These are phyloP conservation scores for Plantago major DNA, from an alignment of 257 asterid species.

Conservation along the genomic window DNA sequence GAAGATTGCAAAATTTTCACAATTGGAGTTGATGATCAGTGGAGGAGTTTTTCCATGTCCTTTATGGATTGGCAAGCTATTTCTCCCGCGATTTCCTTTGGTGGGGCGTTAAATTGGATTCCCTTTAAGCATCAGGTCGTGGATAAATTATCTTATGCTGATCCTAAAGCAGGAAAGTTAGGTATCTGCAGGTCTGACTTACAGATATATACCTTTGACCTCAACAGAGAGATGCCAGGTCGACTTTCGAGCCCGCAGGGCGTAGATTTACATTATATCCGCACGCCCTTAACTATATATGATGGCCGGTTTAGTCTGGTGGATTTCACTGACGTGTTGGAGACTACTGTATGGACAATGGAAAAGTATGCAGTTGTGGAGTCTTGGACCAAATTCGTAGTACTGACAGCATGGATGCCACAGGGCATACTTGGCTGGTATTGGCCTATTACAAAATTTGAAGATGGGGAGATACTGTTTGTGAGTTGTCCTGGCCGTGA, in stretches of 20 bases:
- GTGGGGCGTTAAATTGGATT: constrained; percentile 18
- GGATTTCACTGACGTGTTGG: background rate
- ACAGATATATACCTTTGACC: constrained; percentile 12
- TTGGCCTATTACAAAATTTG: background rate
- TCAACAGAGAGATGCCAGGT: constrained; percentile 3
- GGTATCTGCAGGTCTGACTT: too few species aligned
- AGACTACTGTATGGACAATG: background rate
- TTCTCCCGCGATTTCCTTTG: background rate
- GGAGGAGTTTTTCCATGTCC: constrained; percentile 8
- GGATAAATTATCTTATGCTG: too few species aligned
- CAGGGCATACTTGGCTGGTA: too few species aligned
- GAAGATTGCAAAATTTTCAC: constrained; percentile 6
- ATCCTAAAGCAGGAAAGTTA: background rate
- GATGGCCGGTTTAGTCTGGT: constrained; percentile 6
- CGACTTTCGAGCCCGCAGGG: background rate
- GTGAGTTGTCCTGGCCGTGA: background rate
- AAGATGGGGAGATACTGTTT: background rate
- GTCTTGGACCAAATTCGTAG: background rate
- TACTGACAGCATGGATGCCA: background rate
- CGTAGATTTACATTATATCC: background rate
- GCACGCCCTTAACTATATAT: background rate
- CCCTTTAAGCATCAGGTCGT: background rate
- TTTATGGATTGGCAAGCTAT: background rate
- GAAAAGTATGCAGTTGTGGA: background rate
- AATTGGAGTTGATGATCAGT: constrained; percentile 14